These are phyloP conservation scores for Curvularia lunata DNA, from an alignment of 2,329 filamentous ascomycete genomes.

Conservation along the genomic window DNA sequence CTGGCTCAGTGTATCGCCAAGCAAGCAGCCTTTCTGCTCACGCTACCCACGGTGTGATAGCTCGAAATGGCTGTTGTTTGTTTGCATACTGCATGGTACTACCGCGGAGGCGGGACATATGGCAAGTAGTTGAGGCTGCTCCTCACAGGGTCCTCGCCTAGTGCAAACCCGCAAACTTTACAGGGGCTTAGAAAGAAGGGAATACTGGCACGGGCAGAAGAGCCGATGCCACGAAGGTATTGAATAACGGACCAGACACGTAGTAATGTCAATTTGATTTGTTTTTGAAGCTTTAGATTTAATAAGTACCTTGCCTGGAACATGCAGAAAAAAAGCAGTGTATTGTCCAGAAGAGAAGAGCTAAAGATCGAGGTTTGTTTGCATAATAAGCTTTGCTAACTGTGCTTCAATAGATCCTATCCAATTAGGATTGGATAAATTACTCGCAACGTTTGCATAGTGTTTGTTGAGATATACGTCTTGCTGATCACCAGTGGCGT, in stretches of 20 bases:
- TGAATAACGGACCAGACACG: neutral
- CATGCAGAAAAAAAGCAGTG: neutral
- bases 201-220: neutral
- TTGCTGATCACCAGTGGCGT: neutral
- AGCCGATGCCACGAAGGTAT: neutral
- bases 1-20: neutral
- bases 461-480: neutral
- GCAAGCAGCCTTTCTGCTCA: conserved; percentile 8
- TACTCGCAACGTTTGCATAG: conserved; percentile 4
- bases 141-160: neutral
- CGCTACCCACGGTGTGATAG: neutral
- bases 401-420: neutral
- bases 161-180: neutral
- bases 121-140: conserved; percentile 10
- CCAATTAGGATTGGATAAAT: neutral
- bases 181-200: neutral
- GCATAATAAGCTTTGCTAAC: neutral
- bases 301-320: neutral
- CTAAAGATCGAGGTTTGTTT: neutral
- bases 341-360: neutral
- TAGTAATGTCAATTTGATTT: neutral
- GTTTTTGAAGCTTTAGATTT: neutral
- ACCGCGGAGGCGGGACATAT: conserved; percentile 28
- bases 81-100: conserved; percentile 20
- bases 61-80: conserved; percentile 9